Evolutionary conservation across 164 flowering plant genomes (phyloP).

Genomic region (grape (Vitis vinifera)): DNA sequence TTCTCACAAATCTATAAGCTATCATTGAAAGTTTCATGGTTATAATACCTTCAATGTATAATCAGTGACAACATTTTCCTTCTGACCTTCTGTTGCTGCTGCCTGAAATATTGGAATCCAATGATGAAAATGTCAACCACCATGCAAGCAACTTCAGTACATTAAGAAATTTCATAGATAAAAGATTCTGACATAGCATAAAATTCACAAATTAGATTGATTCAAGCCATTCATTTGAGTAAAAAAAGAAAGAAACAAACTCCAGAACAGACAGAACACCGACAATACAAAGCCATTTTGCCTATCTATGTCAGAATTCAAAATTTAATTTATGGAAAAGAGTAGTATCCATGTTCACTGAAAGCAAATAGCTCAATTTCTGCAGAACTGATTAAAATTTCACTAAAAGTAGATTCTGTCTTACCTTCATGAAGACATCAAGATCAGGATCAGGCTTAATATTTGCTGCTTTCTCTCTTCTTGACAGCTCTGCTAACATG

Average conservation of each 20-base stretch:
- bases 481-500: slow-evolving; percentile 45
- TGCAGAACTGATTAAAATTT: too few species aligned
- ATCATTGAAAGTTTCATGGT: too few species aligned
- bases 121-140: too few species aligned
- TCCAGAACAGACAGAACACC: too few species aligned
- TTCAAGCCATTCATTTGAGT: too few species aligned
- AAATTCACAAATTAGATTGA: too few species aligned
- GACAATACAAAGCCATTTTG: too few species aligned
- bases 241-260: neutral
- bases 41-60: slow-evolving; percentile 34
- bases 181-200: too few species aligned
- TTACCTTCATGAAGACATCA: slow-evolving; percentile 59
- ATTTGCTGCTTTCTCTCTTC: slow-evolving; percentile 52
- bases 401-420: neutral
- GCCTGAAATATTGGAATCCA: slow-evolving; percentile 25
- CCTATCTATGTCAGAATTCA: neutral
- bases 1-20: neutral
- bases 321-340: neutral
- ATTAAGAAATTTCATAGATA: too few species aligned
- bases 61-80: slow-evolving; percentile 36
- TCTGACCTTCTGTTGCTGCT: slow-evolving; percentile 39
- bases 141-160: too few species aligned
- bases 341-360: too few species aligned
- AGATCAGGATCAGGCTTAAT: slow-evolving; percentile 63
- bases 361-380: too few species aligned